These are phyloP conservation scores for Eucalyptus paniculata DNA, from an alignment of 345 rosid species.

Conservation along the genomic window DNA sequence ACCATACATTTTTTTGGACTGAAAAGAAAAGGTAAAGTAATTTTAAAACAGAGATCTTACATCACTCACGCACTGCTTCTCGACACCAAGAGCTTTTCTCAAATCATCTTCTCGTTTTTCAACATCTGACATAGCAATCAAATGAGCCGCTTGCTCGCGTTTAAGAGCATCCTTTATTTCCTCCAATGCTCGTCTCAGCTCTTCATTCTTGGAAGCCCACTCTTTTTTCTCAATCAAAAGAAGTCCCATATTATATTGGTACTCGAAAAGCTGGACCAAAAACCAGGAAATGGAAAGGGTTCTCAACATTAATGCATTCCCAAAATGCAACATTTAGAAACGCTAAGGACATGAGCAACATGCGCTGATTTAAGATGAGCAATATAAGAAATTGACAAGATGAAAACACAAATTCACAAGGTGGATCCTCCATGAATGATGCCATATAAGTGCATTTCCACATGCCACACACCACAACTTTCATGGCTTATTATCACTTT, in stretches of 20 bases:
- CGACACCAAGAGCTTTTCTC: constrained; percentile 85
- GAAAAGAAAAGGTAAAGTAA: neutral
- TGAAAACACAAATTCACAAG: neutral
- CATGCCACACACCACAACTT: neutral
- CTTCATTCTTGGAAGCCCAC: constrained; percentile 63
- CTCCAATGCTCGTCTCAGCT: constrained; percentile 36
- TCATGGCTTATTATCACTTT: neutral
- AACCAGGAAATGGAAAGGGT: neutral
- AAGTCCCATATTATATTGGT: constrained; percentile 92
- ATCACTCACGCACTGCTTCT: constrained; percentile 85
- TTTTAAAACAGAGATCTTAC: constrained; percentile 27
- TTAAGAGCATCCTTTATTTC: constrained; percentile 55
- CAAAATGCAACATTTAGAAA: neutral
- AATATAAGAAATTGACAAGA: neutral
- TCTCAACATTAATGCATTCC: neutral
- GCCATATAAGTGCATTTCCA: neutral
- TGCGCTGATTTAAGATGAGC: neutral
- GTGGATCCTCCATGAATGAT: neutral
- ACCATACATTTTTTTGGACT: neutral
- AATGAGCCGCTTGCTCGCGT: constrained; percentile 68
- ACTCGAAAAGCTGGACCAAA: constrained; percentile 66
- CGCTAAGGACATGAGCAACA: neutral
- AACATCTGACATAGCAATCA: constrained; percentile 55
- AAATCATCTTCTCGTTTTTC: constrained; percentile 78
- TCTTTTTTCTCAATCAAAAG: constrained; percentile 88